Base-by-base conservation (phyloP, 2,329 filamentous ascomycete genomes). In the Epichloe aotearoae region DNA sequence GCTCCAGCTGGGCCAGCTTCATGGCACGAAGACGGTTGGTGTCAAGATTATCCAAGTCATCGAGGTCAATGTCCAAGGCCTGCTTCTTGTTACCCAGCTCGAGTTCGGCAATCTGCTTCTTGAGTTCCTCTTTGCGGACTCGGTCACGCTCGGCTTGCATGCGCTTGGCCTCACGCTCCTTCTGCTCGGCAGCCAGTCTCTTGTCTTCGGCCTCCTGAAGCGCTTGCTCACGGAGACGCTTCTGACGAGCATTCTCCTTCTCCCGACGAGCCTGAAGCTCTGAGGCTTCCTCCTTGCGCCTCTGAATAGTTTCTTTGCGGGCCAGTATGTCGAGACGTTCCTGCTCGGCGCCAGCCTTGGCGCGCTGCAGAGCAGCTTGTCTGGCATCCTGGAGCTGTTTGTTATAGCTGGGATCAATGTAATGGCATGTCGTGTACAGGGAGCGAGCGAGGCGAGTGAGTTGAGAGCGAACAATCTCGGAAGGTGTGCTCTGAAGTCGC, bases 381-480 rank as follows among this genome's bases (percentile, higher is more conserved):
- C 88, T 90, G 57, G 86, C 86, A 62, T 86, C 82, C 53, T 85
- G 72, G 57, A 88, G 87, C 55, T 83, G 78, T 68, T 93, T 83
- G 64, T 88, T 93, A 73, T 94, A 91, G 36, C 80, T 79, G 4
- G 91, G 85, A 62, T 98, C 93, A 52, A 97, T 88, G 69, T 96
- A 96, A 75, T 93, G 89, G 73, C 88, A 95, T 26, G 93, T 94
- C 50, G 94, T 82, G 70, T 88, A 94, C 6, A 98, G 80, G 37
- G 88, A 84, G 73, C 90, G 95, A 50, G 90, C 87, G 51, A 98
- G 78, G 50, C 93, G 88, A 53, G 88, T 88, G 52, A 98, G 82
- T 70, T 97, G 91, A 49, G 91, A 89, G 59, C 93, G 88, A 54
- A 96, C 89, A 67, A 98, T 98, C 71, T 98, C 93, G 6, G 93